A percentile compares a stretch with the other conserved stretches of the same genome.
Conservation (phyloP, 805 yeast genomes). For the Torulaspora quercuum region DNA sequence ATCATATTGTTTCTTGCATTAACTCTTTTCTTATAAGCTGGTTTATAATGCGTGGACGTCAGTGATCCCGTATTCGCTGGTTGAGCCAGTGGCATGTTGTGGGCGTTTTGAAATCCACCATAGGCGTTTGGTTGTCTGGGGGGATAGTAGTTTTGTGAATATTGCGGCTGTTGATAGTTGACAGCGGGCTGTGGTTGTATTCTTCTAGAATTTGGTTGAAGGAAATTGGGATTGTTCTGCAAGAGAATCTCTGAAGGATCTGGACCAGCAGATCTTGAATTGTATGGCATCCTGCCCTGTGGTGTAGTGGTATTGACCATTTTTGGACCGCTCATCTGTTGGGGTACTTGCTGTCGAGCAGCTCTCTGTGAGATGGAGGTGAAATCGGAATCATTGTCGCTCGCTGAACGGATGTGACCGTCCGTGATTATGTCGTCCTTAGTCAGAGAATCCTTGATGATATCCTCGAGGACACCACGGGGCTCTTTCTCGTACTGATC, state of each 20-base stretch:
- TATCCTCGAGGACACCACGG: slow-evolving; percentile 26
- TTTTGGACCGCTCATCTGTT: slow-evolving; percentile 16
- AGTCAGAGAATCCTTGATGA: slow-evolving; percentile 22
- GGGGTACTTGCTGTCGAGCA: slow-evolving; percentile 32
- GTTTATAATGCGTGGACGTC: slow-evolving; percentile 31
- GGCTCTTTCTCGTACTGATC: slow-evolving; percentile 14
- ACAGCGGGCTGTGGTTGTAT: slow-evolving; percentile 6
- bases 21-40: slow-evolving; percentile 41
- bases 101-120: slow-evolving; percentile 8
- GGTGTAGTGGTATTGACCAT: slow-evolving; percentile 23
- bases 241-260: slow-evolving; percentile 43
- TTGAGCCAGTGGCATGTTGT: slow-evolving; percentile 1
- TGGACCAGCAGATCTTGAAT: slow-evolving; percentile 20
- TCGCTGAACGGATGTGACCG: slow-evolving; percentile 9
- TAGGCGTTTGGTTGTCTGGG: slow-evolving; percentile 8
- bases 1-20: slow-evolving; percentile 35
- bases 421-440: slow-evolving; percentile 17
- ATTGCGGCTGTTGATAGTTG: slow-evolving; percentile 4
- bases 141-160: slow-evolving; percentile 3
- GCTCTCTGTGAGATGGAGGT: slow-evolving; percentile 79
- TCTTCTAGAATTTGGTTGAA: slow-evolving; percentile 10
- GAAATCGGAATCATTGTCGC: slow-evolving; percentile 50
- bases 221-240: slow-evolving; percentile 49
- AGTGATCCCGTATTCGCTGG: slow-evolving; percentile 8
- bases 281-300: slow-evolving; percentile 24